Base-by-base conservation (phyloP, 192 early-diverging fungal genomes). In the Linnemannia zychae region DNA sequence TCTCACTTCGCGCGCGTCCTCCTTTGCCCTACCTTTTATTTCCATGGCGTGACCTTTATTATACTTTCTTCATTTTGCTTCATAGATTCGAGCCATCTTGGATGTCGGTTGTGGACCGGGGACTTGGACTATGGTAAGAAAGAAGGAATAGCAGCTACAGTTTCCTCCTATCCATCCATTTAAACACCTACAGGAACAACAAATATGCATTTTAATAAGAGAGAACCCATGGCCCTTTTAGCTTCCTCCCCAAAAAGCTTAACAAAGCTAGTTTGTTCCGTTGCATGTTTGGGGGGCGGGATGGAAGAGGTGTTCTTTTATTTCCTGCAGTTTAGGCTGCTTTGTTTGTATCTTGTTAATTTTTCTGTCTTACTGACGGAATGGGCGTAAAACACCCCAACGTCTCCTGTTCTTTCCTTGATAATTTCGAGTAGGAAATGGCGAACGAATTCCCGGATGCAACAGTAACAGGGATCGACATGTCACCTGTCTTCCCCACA, bases 381-480 rank as follows among this genome's bases (percentile, higher is more conserved):
- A 28, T 37, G 63, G 60, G 17, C 44, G 57, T 37, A 28, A 38
- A 69, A 47, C 13, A 31, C 63, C 28, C n/a, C n/a, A n/a, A n/a
- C n/a, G n/a, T n/a, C n/a, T n/a, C 31, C 18, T 7, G 18, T 44
- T 22, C 20, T 6, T 22, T 65, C 44, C 28, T 31, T 31, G 2
- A 3, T 28, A 3, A 31, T 11, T 49, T 12, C 11, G 20, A 50
- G 20, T 50, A 82, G 87, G 90, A 92, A 67, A 87, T 92, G 85
- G 89, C 90, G 38, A 85, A 80, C 9, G 88, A 77, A 24, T 91
- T 84, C 71, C 89, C 89, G 22, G 74, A 79, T n/a, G 80, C 87
- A 4, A 77, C 46, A 11, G 83, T 92, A 66, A 71, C 84, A 52
- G 91, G 90, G 3, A 72, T 90, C 20, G 91, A 92, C 52, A 91